A percentile compares a stretch with the other conserved stretches of the same genome.
Evolutionary conservation across 2,329 filamentous ascomycete species (phyloP).

Genomic region (Pseudogymnoascus sp.): DNA sequence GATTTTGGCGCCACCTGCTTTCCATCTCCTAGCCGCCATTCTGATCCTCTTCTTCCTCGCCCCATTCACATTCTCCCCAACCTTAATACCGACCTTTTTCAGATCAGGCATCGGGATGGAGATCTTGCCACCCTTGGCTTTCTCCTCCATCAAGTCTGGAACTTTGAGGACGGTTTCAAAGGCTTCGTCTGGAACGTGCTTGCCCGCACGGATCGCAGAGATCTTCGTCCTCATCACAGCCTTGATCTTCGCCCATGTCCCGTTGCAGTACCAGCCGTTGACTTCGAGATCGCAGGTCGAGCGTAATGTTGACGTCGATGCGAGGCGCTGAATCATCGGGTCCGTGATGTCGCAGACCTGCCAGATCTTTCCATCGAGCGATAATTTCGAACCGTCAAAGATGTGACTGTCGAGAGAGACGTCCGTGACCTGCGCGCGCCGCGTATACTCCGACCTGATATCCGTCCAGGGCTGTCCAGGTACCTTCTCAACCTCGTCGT

Average conservation of each 20-base stretch:
- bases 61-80: slow-evolving; percentile 6
- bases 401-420: slow-evolving; percentile 52
- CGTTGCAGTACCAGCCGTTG: slow-evolving; percentile 80
- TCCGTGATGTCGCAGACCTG: slow-evolving; percentile 91
- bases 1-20: not conserved
- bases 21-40: slow-evolving; percentile 5
- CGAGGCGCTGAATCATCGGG: slow-evolving; percentile 59
- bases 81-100: slow-evolving; percentile 20
- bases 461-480: slow-evolving; percentile 16
- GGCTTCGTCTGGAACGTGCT: slow-evolving; percentile 42
- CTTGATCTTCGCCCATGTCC: slow-evolving; percentile 75
- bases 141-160: slow-evolving; percentile 25
- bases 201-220: slow-evolving; percentile 53
- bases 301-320: slow-evolving; percentile 56
- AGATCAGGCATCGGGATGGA: slow-evolving; percentile 24
- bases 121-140: slow-evolving; percentile 17
- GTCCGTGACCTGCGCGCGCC: slow-evolving; percentile 17
- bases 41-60: slow-evolving; percentile 15
- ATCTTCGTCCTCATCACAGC: slow-evolving; percentile 86
- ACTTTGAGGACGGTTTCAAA: slow-evolving; percentile 38
- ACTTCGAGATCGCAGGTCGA: slow-evolving; percentile 49
- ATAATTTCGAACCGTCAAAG: slow-evolving; percentile 72
- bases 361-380: slow-evolving; percentile 81
- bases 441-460: slow-evolving; percentile 14
- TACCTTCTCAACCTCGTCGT: slow-evolving; percentile 22